Evolutionary conservation across 2,329 filamentous ascomycete species (phyloP).

Genomic region (Ceratocystis harringtonii): DNA sequence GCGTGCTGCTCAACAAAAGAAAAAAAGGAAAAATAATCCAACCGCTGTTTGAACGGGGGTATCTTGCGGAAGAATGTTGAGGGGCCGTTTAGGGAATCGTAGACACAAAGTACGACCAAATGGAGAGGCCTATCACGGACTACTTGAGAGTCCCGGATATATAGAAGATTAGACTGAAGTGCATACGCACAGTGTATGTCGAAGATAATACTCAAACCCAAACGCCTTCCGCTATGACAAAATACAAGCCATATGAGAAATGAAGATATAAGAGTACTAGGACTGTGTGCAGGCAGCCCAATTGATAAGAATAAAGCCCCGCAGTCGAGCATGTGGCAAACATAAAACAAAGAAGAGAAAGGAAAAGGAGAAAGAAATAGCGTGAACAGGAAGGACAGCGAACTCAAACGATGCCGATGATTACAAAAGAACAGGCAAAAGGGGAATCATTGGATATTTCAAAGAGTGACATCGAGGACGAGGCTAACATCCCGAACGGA

Average conservation of each 20-base stretch:
- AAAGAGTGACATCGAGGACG: constrained; percentile 80
- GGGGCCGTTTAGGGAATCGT: not conserved
- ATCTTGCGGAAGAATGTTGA: not conserved
- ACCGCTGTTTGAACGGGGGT: constrained; percentile 3
- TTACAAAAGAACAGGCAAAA: constrained; percentile 22
- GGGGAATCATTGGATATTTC: constrained; percentile 24
- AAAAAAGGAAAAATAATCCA: not conserved
- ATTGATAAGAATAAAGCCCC: not conserved
- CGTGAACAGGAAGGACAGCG: constrained; percentile 20
- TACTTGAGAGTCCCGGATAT: constrained; percentile 17
- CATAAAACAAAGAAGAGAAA: constrained; percentile 21
- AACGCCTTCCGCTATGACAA: constrained; percentile 43
- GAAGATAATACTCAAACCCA: constrained; percentile 34
- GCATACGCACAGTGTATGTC: constrained; percentile 32
- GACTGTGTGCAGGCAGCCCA: constrained; percentile 1
- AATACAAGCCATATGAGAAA: constrained; percentile 18
- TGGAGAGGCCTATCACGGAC: constrained; percentile 4
- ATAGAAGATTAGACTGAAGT: constrained; percentile 39
- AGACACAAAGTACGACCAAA: not conserved
- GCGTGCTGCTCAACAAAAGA: not conserved
- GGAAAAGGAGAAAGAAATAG: constrained; percentile 20
- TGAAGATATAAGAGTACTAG: constrained; percentile 12
- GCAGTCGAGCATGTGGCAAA: constrained; percentile 17
- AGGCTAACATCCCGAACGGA: constrained; percentile 93
- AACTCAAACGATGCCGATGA: constrained; percentile 17